Percentiles rank a stretch among this genome's conserved stretches.
Evolutionary conservation across 2,329 filamentous ascomycete species (phyloP).

Genomic region (Colletotrichum destructivum): DNA sequence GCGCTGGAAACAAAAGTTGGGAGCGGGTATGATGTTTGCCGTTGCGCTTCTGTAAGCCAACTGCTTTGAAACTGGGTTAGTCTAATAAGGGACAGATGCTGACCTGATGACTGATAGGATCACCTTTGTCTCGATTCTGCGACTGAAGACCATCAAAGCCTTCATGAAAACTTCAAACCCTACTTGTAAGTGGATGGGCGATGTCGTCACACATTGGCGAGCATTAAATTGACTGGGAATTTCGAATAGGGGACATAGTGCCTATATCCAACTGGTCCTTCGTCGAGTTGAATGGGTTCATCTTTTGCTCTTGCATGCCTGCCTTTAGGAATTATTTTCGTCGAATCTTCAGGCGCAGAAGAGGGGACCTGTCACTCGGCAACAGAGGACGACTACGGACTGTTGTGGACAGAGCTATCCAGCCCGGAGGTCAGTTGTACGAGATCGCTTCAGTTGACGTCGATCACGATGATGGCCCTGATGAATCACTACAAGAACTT

Average conservation of each 20-base stretch:
- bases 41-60: slow-evolving; percentile 26
- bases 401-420: not conserved
- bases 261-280: slow-evolving; percentile 38
- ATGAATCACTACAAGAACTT: not conserved
- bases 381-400: not conserved
- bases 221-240: not conserved
- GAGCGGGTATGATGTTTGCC: slow-evolving; percentile 61
- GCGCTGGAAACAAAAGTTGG: slow-evolving; percentile 59
- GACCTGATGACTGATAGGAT: not conserved
- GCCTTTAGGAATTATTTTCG: slow-evolving; percentile 34
- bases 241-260: slow-evolving; percentile 23
- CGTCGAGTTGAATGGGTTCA: slow-evolving; percentile 33
- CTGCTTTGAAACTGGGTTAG: not conserved
- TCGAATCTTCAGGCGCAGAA: slow-evolving; percentile 20
- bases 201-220: not conserved
- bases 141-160: slow-evolving; percentile 15
- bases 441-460: not conserved
- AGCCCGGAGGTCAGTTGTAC: not conserved
- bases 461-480: not conserved
- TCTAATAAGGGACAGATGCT: not conserved
- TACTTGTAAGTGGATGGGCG: slow-evolving; percentile 10
- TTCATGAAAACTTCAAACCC: slow-evolving; percentile 39
- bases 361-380: not conserved
- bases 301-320: slow-evolving; percentile 39
- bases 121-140: slow-evolving; percentile 16